Conservation (phyloP, 768 basidiomycete genomes). For the Boletus rufocinnamomeus region DNA sequence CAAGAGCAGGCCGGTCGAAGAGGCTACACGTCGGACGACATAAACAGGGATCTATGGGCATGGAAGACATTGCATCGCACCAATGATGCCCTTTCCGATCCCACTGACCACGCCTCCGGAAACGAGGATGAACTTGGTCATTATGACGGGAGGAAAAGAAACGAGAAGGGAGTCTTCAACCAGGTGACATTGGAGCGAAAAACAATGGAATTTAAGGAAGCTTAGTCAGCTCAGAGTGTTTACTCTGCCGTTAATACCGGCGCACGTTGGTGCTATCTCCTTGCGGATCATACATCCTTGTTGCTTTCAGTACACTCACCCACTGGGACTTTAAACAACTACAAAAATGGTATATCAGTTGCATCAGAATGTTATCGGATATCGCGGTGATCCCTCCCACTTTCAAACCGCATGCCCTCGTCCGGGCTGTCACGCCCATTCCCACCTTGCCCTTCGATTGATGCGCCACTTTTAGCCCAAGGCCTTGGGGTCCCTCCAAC, state of each 20-base stretch:
- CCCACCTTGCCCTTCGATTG: too few species aligned
- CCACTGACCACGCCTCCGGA: constrained; percentile 98
- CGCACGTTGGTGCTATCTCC: background rate
- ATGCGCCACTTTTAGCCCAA: too few species aligned
- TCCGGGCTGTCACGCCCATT: too few species aligned
- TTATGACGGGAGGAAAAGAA: constrained; percentile 32
- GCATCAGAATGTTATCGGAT: too few species aligned
- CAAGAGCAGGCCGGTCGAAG: constrained; percentile 92
- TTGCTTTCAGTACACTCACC: background rate
- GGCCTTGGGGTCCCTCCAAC: too few species aligned
- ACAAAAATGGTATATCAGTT: too few species aligned
- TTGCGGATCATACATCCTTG: background rate
- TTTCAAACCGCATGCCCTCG: too few species aligned
- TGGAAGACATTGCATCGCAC: constrained; percentile 48
- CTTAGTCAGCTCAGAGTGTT: constrained; percentile 15
- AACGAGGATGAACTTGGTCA: constrained; percentile 97
- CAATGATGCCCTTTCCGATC: constrained; percentile 99
- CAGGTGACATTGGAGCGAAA: constrained; percentile 3
- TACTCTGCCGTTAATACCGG: background rate
- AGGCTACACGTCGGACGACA: constrained; percentile 58
- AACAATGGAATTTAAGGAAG: background rate
- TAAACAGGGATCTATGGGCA: constrained; percentile 21
- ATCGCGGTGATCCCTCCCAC: too few species aligned
- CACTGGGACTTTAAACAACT: too few species aligned
- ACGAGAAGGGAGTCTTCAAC: constrained; percentile 4